Base-by-base conservation (phyloP, 495 filamentous ascomycete genomes). In the Annulohypoxylon bovei region DNA sequence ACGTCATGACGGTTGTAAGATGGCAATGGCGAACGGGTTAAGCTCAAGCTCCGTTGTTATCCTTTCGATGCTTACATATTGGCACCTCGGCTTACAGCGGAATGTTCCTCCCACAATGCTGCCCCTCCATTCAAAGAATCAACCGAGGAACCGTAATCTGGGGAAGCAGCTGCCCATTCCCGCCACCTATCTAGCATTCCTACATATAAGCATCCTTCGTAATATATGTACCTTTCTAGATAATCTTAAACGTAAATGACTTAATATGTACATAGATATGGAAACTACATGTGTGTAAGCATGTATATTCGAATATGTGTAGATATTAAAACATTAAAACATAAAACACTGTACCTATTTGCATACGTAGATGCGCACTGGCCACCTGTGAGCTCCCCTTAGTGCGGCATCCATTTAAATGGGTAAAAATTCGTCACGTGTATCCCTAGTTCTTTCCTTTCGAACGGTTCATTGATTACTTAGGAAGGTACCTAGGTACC, bases 31-130 rank as follows among this genome's bases (percentile, higher is more conserved):
- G 25, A 50, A 33, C 27, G 33, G 55, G 46, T 32, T 44, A 20
- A 28, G 14, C 28, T 14, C 53, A 28, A 37, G 3, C 20, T 20
- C 62, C 62, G 42, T 6, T 18, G 53, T 58, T 66, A 50, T 50
- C 52, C 53, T 40, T 14, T 39, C 8, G 4, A 53, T 50, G 37
- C 54, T 47, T 62, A n/a, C n/a, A n/a, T n/a, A 46, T 52, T 60
- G 47, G 49, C 67, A 71, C 65, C 71, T 74, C 71, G 71, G 71
- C 57, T 74, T 71, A 46, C 27, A 60, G 42, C 62, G 67, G 67
- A 25, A 61, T 42, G 44, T 12, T 58, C 35, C 22, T 60, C 35
- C 5, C 39, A 37, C 16, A 35, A 49, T 32, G 28, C 22, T 62
- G 49, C 65, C 65, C 57, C 58, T 62, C 58, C 42, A 56, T 39